Evolutionary conservation across 2,329 filamentous ascomycete genomes (phyloP).

Genomic region (Clarireedia monteithiana): DNA sequence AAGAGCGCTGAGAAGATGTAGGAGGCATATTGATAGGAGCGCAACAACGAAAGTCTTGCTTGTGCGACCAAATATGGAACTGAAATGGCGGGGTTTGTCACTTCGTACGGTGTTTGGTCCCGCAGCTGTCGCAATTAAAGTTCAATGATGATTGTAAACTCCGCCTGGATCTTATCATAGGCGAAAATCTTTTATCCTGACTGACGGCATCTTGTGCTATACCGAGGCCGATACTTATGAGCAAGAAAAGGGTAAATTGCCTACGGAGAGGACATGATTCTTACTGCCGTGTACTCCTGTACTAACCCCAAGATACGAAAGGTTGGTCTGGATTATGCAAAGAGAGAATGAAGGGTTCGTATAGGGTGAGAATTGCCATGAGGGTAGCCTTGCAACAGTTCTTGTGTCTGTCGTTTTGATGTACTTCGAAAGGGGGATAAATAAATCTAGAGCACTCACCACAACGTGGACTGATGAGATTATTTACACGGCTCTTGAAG

Average conservation of each 20-base stretch:
- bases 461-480: no score
- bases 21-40: slow-evolving; percentile 25
- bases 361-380: neutral
- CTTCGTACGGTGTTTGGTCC: neutral
- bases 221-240: no score
- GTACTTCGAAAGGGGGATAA: no score
- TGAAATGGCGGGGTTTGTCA: slow-evolving; percentile 2
- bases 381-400: no score
- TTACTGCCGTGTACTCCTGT: no score
- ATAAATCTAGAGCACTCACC: no score
- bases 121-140: neutral
- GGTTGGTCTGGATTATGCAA: neutral
- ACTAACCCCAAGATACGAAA: neutral
- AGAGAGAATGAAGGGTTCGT: neutral
- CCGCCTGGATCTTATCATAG: neutral
- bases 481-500: no score
- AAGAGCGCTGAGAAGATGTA: slow-evolving; percentile 19
- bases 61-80: neutral
- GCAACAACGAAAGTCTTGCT: neutral
- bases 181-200: neutral
- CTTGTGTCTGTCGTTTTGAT: no score
- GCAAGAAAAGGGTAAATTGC: no score
- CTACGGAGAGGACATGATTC: no score
- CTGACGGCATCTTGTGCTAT: no score
- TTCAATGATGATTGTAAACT: neutral